phyloP scores from a whole-genome alignment of 495 filamentous ascomycete genomes.

The Acidiella bohemica region DNA sequence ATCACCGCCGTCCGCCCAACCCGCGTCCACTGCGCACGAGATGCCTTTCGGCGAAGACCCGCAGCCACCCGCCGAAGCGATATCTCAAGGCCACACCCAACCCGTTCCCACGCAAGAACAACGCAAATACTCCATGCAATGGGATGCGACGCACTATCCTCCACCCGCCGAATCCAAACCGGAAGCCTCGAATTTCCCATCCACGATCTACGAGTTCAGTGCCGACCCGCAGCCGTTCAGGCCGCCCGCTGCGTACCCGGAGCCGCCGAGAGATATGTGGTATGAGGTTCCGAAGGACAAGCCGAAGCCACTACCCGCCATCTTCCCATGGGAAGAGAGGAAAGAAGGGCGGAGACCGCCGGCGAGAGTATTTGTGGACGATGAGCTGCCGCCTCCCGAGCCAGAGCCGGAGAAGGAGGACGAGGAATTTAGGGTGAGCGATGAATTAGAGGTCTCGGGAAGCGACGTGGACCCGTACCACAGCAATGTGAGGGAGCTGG shows the following conservation, averaged over 20 bases:
- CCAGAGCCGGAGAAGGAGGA: constrained; percentile 6
- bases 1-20: constrained; percentile 18
- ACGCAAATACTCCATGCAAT: constrained; percentile 39
- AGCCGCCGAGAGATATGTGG: constrained; percentile 69
- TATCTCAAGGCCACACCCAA: constrained; percentile 28
- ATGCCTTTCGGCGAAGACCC: constrained; percentile 29
- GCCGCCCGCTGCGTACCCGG: constrained; percentile 60
- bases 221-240: constrained; percentile 55
- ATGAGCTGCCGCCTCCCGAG: constrained; percentile 27
- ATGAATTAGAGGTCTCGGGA: constrained; percentile 7
- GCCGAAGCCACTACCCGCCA: constrained; percentile 43
- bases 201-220: constrained; percentile 63
- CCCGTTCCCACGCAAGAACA: constrained; percentile 33
- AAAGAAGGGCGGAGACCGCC: constrained; percentile 47
- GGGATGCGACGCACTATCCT: constrained; percentile 54
- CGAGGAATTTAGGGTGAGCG: constrained; percentile 4
- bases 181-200: constrained; percentile 64
- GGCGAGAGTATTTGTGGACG: constrained; percentile 59
- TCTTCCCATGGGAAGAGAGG: constrained; percentile 76
- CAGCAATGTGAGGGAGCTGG: constrained; percentile 3
- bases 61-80: constrained; percentile 26
- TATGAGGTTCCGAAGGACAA: constrained; percentile 58
- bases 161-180: constrained; percentile 62
- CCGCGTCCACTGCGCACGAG: constrained; percentile 21
- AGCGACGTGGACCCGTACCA: constrained; percentile 3